Evolutionary conservation across 345 rosid genomes (phyloP).

Genomic region (Kernera saxatilis): DNA sequence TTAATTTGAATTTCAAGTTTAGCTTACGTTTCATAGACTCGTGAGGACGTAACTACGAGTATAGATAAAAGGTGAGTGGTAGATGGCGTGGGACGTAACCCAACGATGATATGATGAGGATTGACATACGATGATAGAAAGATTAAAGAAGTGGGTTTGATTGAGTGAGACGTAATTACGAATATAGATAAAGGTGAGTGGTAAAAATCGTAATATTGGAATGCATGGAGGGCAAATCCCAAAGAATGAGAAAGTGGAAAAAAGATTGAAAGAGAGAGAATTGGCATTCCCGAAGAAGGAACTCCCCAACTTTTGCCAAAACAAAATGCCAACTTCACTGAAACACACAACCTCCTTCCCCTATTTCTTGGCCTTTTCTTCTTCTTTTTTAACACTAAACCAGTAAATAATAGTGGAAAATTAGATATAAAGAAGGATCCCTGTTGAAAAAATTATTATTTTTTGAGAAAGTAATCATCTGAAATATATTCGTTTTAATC

Average conservation of each 20-base stretch:
- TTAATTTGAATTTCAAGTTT: background rate
- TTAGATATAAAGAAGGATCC: background rate
- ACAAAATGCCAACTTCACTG: conserved; percentile 36
- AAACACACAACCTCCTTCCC: conserved; percentile 33
- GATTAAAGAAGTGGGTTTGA: conserved; percentile 7
- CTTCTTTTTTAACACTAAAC: background rate
- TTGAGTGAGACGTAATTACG: conserved; percentile 9
- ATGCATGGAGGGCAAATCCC: conserved; percentile 31
- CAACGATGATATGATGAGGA: background rate
- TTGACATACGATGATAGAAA: background rate
- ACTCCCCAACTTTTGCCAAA: conserved; percentile 39
- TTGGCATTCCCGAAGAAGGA: conserved; percentile 33
- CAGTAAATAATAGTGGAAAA: background rate
- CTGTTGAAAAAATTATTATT: background rate
- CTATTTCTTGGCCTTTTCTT: conserved; percentile 27
- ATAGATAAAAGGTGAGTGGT: background rate
- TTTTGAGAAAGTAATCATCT: conserved; percentile 2
- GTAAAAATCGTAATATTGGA: conserved; percentile 13
- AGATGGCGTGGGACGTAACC: background rate
- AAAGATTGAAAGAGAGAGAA: conserved; percentile 7
- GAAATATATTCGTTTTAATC: background rate
- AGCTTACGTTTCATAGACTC: background rate
- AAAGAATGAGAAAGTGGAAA: conserved; percentile 1
- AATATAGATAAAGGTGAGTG: conserved; percentile 10
- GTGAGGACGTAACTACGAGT: background rate